Evolutionary conservation across 805 yeast species (phyloP), one percentile per base, ranked within the genome.

Genomic region (Dipodascus geniculatus): DNA sequence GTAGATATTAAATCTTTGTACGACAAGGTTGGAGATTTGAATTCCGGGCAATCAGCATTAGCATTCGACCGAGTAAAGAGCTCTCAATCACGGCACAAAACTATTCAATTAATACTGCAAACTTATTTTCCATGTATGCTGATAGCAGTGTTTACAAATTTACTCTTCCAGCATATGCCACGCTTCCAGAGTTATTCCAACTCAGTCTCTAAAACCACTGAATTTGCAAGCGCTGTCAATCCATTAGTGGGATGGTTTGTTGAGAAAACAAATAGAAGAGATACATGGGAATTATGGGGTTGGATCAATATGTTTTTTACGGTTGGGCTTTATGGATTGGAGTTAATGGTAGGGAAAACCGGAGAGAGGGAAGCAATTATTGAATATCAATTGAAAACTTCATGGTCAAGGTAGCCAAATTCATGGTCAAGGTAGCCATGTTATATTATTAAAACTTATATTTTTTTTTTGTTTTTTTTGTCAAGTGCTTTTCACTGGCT

Each of bases 241-340:
- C 14, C 49, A 9, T 22, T 23, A 47, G 28, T 22, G n/a, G 23
- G 51, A 73, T 78, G 48, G 44, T 38, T n/a, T 38, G 4, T n/a
- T 38, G 44, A 38, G 8, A 38, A 6, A 75, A 82, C 65, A 44
- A 64, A 59, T 51, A 60, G 69, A 11, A 62, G 66, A 19, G 56
- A 57, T 54, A 83, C 96, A n/a, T 85, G 95, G 87, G 89, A 88
- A 62, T 86, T 93, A 65, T 91, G 99, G 98, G 87, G 90, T 62
- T 91, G 98, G 98, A 79, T 87, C 55, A 91, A 91, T 65, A 86
- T 91, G 73, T 81, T 84, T 59, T 77, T 83, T 52, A 85, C 95
- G 9, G 71, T 93, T 53, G 72, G 81, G 16, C 72, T 93, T 23
- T 91, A 91, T 68, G 82, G 84, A 28, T 74, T 85, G 49, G 99